Conservation (phyloP, 805 yeast species). For the Monosporozyma servazzii region DNA sequence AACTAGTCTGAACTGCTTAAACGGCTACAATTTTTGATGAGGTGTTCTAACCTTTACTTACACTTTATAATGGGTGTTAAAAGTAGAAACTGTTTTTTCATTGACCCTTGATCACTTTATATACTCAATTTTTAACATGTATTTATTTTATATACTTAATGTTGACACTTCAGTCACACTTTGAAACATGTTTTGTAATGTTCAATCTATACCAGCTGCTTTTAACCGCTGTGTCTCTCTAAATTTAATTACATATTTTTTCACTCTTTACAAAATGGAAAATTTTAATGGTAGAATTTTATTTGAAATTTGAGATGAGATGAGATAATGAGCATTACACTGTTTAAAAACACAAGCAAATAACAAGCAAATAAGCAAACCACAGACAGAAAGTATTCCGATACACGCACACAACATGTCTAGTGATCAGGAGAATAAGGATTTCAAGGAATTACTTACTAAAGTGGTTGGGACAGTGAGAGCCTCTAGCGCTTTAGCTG, state of each 20-base stretch:
- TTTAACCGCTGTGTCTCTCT: neutral
- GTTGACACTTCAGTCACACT: too few relatives aligned
- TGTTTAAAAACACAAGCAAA: neutral
- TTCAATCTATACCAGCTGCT: too few relatives aligned
- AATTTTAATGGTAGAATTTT: neutral
- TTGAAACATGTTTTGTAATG: too few relatives aligned
- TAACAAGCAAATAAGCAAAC: neutral
- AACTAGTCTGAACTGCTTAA: too few relatives aligned
- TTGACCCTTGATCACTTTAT: too few relatives aligned
- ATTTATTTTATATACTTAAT: too few relatives aligned
- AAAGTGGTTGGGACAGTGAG: conserved; percentile 40
- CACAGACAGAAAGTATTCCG: neutral
- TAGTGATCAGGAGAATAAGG: conserved; percentile 1
- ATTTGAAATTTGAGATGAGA: conserved; percentile 1
- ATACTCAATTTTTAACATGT: too few relatives aligned
- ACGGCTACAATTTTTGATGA: too few relatives aligned
- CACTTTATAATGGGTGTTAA: too few relatives aligned
- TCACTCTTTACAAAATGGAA: neutral
- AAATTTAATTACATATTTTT: neutral
- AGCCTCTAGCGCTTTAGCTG: conserved; percentile 58
- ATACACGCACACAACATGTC: neutral
- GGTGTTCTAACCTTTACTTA: too few relatives aligned
- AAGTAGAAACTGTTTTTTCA: too few relatives aligned
- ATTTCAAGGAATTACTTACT: conserved; percentile 6
- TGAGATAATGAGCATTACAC: neutral